These are phyloP conservation scores for Omphalea diandra DNA, from an alignment of 441 rosid genomes.

Conservation along the genomic window DNA sequence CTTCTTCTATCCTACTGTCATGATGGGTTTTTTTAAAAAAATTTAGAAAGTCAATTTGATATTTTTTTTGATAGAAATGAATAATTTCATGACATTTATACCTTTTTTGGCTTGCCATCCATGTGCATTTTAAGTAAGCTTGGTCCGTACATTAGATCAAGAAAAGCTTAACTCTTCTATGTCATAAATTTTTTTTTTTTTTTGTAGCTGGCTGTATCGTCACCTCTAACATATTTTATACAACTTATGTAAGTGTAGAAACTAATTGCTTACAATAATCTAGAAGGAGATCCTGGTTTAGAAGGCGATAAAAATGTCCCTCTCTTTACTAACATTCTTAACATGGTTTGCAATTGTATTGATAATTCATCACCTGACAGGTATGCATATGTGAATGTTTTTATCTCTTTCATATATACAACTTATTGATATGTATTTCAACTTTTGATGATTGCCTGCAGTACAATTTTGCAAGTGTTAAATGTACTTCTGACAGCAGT, in stretches of 20 bases:
- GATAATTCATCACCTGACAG: constrained; percentile 98
- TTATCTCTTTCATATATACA: constrained; percentile 14
- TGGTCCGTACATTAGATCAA: neutral
- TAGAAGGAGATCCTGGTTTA: constrained; percentile 99
- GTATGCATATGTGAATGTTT: constrained; percentile 38
- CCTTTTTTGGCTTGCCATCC: neutral
- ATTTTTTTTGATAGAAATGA: neutral
- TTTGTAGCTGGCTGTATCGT: neutral
- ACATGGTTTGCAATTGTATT: constrained; percentile 87
- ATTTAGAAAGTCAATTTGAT: neutral
- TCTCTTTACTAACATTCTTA: constrained; percentile 86
- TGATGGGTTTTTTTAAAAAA: neutral
- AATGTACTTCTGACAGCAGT: constrained; percentile 98
- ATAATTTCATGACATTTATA: no score
- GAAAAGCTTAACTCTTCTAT: constrained; percentile 9
- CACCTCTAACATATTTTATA: constrained; percentile 23
- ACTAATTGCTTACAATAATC: constrained; percentile 96
- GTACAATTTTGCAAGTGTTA: constrained; percentile 90
- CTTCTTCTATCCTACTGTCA: constrained; percentile 1
- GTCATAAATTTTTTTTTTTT: neutral
- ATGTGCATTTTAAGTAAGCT: neutral
- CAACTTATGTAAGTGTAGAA: constrained; percentile 53
- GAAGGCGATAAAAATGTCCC: constrained; percentile 85
- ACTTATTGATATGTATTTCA: constrained; percentile 27
- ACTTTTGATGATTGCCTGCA: constrained; percentile 45